Conservation (phyloP, 176 grass and related monocot species). For the Hordeum marinum region DNA sequence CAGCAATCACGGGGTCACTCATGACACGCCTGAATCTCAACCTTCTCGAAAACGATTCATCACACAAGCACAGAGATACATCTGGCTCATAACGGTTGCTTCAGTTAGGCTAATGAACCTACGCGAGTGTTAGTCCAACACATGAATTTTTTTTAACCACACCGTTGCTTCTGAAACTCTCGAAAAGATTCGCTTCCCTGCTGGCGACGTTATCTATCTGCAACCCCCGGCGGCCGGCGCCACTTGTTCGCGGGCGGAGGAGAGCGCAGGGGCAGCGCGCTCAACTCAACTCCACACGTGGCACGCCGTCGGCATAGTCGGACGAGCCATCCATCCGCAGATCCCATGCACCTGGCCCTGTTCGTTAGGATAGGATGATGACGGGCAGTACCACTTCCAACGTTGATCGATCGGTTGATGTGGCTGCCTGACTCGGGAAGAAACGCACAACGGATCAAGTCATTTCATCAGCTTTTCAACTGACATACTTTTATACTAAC, state of each 20-base stretch:
- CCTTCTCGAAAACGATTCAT: constrained; percentile 1
- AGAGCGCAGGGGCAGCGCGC: no score
- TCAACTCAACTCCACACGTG: no score
- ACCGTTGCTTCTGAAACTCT: constrained; percentile 46
- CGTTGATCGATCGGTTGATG: no score
- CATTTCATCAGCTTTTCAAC: no score
- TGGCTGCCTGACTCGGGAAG: no score
- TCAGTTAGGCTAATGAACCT: not conserved
- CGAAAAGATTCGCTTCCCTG: not conserved
- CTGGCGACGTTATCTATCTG: not conserved
- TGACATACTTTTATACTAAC: no score
- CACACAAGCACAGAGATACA: not conserved
- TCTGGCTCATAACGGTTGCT: not conserved
- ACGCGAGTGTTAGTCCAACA: not conserved
- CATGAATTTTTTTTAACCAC: no score
- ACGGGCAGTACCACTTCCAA: not conserved
- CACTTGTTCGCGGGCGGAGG: no score
- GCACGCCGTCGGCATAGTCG: no score
- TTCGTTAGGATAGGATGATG: not conserved
- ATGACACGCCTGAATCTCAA: not conserved
- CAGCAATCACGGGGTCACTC: not conserved
- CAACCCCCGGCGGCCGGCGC: no score
- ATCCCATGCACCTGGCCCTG: not conserved
- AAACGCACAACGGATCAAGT: no score
- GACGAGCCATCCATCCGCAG: not conserved